Conservation (phyloP, 495 filamentous ascomycete genomes). For the Friedmanniomyces simplex region DNA sequence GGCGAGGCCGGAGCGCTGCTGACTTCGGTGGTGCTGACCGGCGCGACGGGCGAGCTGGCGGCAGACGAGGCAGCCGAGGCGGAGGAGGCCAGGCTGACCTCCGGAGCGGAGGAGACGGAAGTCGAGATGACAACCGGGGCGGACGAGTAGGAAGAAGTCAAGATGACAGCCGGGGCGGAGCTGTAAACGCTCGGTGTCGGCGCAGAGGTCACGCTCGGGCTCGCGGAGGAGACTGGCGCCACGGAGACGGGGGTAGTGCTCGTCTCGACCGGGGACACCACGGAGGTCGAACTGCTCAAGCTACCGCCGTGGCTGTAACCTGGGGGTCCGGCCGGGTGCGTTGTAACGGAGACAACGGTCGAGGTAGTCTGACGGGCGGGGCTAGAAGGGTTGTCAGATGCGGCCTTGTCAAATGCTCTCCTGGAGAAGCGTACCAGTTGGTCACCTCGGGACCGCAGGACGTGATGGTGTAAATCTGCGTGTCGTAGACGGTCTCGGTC, state of each 20-base stretch:
- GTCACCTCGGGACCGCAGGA: slow-evolving; percentile 20
- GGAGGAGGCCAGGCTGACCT: too few relatives aligned
- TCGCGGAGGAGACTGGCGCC: background rate
- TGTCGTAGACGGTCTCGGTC: slow-evolving; percentile 15
- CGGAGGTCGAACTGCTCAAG: background rate
- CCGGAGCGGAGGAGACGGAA: too few relatives aligned
- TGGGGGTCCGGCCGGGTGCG: background rate
- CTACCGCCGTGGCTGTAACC: background rate
- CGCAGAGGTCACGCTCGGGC: background rate
- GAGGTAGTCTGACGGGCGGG: slow-evolving; percentile 9
- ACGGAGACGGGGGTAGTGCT: background rate
- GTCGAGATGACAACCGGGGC: too few relatives aligned
- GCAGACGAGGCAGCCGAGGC: too few relatives aligned
- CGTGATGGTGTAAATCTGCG: slow-evolving; percentile 18
- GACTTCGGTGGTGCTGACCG: background rate
- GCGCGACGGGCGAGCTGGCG: background rate
- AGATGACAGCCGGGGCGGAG: too few relatives aligned
- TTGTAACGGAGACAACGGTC: slow-evolving; percentile 1
- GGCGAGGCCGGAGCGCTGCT: background rate
- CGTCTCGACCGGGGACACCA: background rate
- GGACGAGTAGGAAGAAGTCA: too few relatives aligned
- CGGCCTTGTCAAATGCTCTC: background rate
- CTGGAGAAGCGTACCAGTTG: slow-evolving; percentile 1
- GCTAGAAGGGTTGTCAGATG: background rate
- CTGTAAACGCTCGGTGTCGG: background rate